phyloP scores from a whole-genome alignment of 2,329 filamentous ascomycete genomes.

The Trichoderma aggressivum region DNA sequence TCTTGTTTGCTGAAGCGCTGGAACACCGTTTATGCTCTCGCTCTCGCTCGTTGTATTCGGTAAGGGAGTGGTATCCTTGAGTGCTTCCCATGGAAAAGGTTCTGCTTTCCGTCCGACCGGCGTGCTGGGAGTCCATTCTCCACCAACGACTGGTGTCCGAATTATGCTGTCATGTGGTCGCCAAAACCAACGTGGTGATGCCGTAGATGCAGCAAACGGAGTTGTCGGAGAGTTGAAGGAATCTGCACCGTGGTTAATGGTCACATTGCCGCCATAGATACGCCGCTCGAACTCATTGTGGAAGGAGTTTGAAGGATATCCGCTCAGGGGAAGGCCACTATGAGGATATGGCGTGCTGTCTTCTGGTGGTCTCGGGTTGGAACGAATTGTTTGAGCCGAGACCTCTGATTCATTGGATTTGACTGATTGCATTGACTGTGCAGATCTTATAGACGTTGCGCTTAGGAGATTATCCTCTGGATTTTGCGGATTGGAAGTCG shows the following conservation, averaged over 20 bases:
- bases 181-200: conserved; percentile 24
- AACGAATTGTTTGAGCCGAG: conserved; percentile 25
- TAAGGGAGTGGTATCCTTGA: conserved; percentile 3
- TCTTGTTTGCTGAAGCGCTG: not conserved
- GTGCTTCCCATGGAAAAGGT: conserved; percentile 26
- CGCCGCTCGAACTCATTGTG: conserved; percentile 15
- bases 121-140: conserved; percentile 20
- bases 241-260: conserved; percentile 5
- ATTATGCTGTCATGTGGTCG: conserved; percentile 21
- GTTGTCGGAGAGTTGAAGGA: conserved; percentile 21
- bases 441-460: conserved; percentile 24
- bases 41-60: not conserved
- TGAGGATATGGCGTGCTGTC: conserved; percentile 32
- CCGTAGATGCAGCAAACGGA: conserved; percentile 23
- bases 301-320: conserved; percentile 22
- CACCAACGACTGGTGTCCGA: conserved; percentile 21
- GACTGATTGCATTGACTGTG: conserved; percentile 23
- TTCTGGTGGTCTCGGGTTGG: conserved; percentile 30
- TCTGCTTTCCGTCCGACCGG: conserved; percentile 24
- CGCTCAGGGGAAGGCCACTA: conserved; percentile 24
- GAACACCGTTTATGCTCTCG: not conserved
- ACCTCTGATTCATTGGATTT: conserved; percentile 25
- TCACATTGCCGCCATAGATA: conserved; percentile 24
- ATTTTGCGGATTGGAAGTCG: conserved; percentile 5
- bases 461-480: conserved; percentile 18